These are phyloP conservation scores for Poa pratensis DNA, from an alignment of 176 grass and related monocot genomes.

Conservation along the genomic window DNA sequence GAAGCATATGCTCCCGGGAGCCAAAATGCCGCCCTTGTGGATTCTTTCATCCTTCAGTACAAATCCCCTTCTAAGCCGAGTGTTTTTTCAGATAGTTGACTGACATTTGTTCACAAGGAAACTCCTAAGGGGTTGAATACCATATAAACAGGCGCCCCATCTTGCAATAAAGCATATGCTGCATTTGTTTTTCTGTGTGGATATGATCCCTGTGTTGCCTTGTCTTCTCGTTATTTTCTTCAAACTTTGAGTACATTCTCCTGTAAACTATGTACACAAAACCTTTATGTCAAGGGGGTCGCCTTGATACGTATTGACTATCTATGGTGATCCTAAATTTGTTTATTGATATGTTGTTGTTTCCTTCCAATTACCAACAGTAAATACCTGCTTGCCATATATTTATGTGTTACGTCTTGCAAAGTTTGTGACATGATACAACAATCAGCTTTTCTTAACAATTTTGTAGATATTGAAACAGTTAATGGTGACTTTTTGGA, in stretches of 20 bases:
- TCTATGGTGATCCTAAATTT: slow-evolving; percentile 4
- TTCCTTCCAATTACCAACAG: neutral
- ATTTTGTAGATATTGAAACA: slow-evolving; percentile 70
- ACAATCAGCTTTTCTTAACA: slow-evolving; percentile 44
- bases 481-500: slow-evolving; percentile 86
- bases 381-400: neutral
- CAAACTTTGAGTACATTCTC: neutral
- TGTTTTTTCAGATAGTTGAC: neutral
- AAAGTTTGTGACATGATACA: slow-evolving; percentile 10
- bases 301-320: neutral
- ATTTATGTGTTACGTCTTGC: slow-evolving; percentile 2
- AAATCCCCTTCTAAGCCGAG: neutral
- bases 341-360: neutral
- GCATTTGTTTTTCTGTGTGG: neutral
- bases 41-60: neutral
- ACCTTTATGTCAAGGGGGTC: neutral
- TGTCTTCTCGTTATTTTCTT: neutral
- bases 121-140: neutral
- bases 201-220: neutral
- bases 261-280: neutral
- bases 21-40: too few relatives aligned
- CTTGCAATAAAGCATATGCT: neutral
- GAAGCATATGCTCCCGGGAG: neutral
- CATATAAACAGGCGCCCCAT: neutral
- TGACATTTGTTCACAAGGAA: neutral